Evolutionary conservation across 768 basidiomycete genomes (phyloP), one percentile per base, ranked within the genome.

Genomic region (Trametes elegans): DNA sequence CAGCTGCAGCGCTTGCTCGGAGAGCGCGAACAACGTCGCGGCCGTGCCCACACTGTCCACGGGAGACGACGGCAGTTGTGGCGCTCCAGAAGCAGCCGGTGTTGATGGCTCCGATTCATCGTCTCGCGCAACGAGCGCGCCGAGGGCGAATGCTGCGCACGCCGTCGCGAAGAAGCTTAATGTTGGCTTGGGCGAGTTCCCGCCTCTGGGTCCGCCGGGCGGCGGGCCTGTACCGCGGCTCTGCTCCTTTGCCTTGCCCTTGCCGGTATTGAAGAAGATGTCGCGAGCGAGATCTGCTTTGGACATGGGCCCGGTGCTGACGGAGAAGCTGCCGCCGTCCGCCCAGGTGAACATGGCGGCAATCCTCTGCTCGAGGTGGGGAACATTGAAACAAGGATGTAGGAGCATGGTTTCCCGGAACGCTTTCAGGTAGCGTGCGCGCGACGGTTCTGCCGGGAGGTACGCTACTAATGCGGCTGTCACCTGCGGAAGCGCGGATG

Each of bases 101-200:
- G 65, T 62, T 23, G 62, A 44, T 7, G 53, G 62, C n/a, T 46
- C 18, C 10, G 49, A 50, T 2, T 41, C 53, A 31, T 46, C 59
- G 35, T 54, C 69, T 14, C 57, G 44, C n/a, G 61, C 43, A 8
- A 72, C 66, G 41, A 77, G 65, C 40, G 79, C 78, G 26, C 84
- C 87, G 48, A 88, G 65, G 1, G 87, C 85, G 34, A 87, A 76
- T 2, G 79, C 74, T 1, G 80, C 81, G 44, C 80, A 79, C 39
- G 80, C 75, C 2, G 79, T 73, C 0, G 83, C 80, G 57, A 88
- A 88, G 63, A 88, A 79, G 69, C 59, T 80, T 47, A 74, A 61
- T 21, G 71, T 71, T n/a, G 71, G 70, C n/a, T 66, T 66, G 27
- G 68, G 61, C 34, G 56, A 42, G 32, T 49, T 48, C 13, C 23